Evolutionary conservation across 306 rosid species (phyloP), one percentile per base, ranked within the genome.

Genomic region (Hippophae tibetana): DNA sequence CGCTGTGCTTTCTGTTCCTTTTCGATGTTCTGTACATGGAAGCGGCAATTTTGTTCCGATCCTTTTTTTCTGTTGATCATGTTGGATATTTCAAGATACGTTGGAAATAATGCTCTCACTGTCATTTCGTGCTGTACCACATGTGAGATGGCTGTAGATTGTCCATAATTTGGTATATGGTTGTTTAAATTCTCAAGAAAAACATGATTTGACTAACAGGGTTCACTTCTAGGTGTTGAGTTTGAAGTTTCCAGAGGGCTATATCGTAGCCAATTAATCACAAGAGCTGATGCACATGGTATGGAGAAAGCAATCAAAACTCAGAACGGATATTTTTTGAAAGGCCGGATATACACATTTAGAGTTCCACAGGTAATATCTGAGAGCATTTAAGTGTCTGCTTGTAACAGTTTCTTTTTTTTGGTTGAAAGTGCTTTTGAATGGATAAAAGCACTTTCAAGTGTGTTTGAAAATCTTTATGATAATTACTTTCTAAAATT

Each of bases 221-320:
- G 99, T 92, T 92, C 99, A 85, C 88, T 92, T 92, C 99, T 88
- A 92, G 96, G 96, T 85, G 84, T 92, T 10, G 99, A 88, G 84
- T 87, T 89, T 57, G 93, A 83, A 48, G 79, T 67, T 54, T 31
- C 50, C 45, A 95, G 78, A 68, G 75, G 70, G 63, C 78, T 84
- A 38, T 84, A 80, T 66, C 73, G 80, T 10, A 71, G 74, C 56
- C 83, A 82, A 68, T 53, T 85, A 60, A 59, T 77, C 59, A 43
- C 80, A 47, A 50, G 67, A 52, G 77, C 85, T n/a, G 88, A 84
- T 43, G 62, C 66, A 58, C 62, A 61, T n/a, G 77, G 73, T 49
- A 60, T 56, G 62, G 85, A 79, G 61, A 85, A 72, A 69, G 68
- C 56, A 54, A 63, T 66, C 65, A 88, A 80, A 79, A 59, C 79